Evolutionary conservation across 306 rosid species (phyloP), one percentile per base, ranked within the genome.

Genomic region (Dryas octopetala): DNA sequence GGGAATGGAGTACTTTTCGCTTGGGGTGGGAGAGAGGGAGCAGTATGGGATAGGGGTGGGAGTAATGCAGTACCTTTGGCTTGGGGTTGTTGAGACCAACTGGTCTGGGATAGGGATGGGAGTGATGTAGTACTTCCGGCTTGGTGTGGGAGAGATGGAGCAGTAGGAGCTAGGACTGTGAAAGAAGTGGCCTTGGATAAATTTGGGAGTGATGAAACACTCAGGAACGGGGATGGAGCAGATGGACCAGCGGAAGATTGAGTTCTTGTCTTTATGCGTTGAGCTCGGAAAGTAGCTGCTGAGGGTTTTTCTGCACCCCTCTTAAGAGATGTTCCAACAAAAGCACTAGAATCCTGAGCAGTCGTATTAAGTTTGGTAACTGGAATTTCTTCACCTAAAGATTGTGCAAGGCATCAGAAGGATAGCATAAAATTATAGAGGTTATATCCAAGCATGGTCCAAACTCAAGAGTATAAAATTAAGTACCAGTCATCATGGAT

Each of bases 321-420:
- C 73, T 78, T 78, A 40, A 65, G 74, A 40, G 44, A n/a, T 53
- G 60, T 46, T 46, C 68, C 67, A 55, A 7, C 38, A 19, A 2
- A 23, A 53, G 28, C 23, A 19, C 53, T 45, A 53, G 53, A 63
- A 51, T 47, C 11, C 38, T 74, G 83, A 53, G 59, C 16, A 74
- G 54, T 69, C 64, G 44, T 50, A 68, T 28, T 52, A 6, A 32
- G 28, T 47, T 52, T 45, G 14, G 71, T 9, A 15, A 16, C 28
- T 23, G 71, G 51, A 51, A 60, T 15, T 60, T 61, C 71, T 46
- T 74, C 65, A 60, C 76, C 79, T 74, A 49, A 74, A 79, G 45
- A n/a, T 7, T 7, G 66, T 26, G 67, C 61, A 76, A 62, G 65
- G n/a, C 63, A 61, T 40, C 8, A 68, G 8, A 52, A 74, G 1